Evolutionary conservation across 2,329 filamentous ascomycete genomes (phyloP), one percentile per base, ranked within the genome.

Genomic region (Hypoxylon sp.): DNA sequence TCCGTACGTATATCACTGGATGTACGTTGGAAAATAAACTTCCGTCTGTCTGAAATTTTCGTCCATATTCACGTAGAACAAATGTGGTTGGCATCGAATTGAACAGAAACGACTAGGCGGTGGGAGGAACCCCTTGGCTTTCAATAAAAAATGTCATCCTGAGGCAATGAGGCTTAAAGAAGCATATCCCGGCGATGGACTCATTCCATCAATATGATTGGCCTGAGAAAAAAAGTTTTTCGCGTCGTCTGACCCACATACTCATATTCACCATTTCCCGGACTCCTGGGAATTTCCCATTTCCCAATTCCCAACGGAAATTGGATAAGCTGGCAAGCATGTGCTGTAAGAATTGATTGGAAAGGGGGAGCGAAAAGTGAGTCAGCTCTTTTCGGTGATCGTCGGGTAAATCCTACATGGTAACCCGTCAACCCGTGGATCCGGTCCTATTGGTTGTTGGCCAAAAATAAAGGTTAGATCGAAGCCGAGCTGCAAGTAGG

Each of bases 111-210:
- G 49, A 48, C 10, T 13, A 50, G 13, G 30, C 6, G 48, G 41
- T 14, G 46, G n/a, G 36, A 51, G 2, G 2, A 41, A 43, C 14
- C 19, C n/a, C 17, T 49, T 41, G 11, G n/a, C 25, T 52, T 52
- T 60, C 19, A 41, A 61, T n/a, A 10, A 48, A 53, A 63, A 51
- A 59, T 30, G 43, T 30, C 49, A 57, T 63, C 61, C 60, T 32
- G 25, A 57, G 58, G 53, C 58, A 63, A 51, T 67, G 65, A 66
- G 62, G 68, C 68, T 70, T 65, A 63, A 68, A 70, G 63, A 62
- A 34, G 41, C 60, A 52, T 14, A 61, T 58, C 34, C 56, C 17
- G 45, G 63, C 36, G 36, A 55, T 60, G 43, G 48, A 25, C 21
- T 23, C 64, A 49, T 61, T 5, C 48, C 34, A 13, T 25, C 17